phyloP scores from a whole-genome alignment of 345 rosid genomes.

The Salix arbutifolia region DNA sequence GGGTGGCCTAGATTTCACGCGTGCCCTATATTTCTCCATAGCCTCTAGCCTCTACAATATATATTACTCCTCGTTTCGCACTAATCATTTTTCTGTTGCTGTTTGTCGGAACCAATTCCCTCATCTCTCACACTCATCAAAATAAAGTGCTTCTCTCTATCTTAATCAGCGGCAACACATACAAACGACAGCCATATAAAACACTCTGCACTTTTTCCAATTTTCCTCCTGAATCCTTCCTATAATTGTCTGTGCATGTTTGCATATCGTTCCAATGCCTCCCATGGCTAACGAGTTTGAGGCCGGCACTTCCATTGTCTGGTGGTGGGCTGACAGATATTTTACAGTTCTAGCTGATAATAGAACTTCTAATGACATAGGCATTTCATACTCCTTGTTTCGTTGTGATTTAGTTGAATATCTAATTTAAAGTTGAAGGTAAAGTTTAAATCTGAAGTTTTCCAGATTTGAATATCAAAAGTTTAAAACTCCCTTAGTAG shows the following conservation, averaged over 20 bases:
- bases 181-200: slow-evolving; percentile 20
- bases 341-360: neutral
- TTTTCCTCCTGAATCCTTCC: slow-evolving; percentile 7
- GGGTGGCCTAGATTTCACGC: slow-evolving; percentile 43
- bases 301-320: too few species aligned
- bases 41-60: slow-evolving; percentile 12
- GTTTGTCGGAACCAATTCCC: neutral
- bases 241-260: neutral
- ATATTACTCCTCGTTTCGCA: slow-evolving; percentile 17
- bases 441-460: too few species aligned
- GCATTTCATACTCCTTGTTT: neutral
- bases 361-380: neutral
- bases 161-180: slow-evolving; percentile 5
- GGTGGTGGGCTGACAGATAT: too few species aligned
- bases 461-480: too few species aligned
- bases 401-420: neutral
- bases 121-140: neutral
- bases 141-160: neutral
- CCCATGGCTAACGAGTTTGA: neutral
- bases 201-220: slow-evolving; percentile 28
- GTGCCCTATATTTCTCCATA: slow-evolving; percentile 24
- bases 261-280: neutral
- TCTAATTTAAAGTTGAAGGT: too few species aligned
- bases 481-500: neutral
- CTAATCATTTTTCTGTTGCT: slow-evolving; percentile 18